A percentile compares a stretch with the other conserved stretches of the same genome.
phyloP scores from a whole-genome alignment of 192 early-diverging fungal species.

The Backusella psychrophila region DNA sequence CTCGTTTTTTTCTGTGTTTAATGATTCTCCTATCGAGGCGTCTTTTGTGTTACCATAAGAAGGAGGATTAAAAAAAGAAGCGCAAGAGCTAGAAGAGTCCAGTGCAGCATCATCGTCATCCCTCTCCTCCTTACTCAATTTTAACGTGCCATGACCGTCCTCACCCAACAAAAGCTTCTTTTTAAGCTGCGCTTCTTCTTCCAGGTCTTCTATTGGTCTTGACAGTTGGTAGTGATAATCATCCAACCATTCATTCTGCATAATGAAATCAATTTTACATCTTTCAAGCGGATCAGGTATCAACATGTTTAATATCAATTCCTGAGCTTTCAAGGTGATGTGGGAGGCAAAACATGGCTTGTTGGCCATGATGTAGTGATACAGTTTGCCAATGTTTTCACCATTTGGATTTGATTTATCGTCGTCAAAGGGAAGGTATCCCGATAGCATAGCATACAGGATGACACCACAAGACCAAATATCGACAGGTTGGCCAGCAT shows the following conservation, averaged over 20 bases:
- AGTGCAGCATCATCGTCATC: background rate
- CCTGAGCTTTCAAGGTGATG: conserved; percentile 67
- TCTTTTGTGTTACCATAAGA: conserved; percentile 9
- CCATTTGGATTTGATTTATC: conserved; percentile 85
- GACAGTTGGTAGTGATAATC: conserved; percentile 4
- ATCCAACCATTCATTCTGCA: conserved; percentile 53
- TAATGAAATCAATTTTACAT: conserved; percentile 68
- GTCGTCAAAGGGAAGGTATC: conserved; percentile 87
- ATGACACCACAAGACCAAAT: conserved; percentile 99
- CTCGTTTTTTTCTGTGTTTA: background rate
- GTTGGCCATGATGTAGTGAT: conserved; percentile 77
- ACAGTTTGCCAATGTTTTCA: conserved; percentile 81
- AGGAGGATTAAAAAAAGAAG: background rate
- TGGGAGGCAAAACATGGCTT: conserved; percentile 82
- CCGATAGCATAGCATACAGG: conserved; percentile 87
- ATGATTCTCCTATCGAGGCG: background rate
- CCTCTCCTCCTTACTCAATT: background rate
- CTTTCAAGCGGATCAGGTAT: conserved; percentile 81
- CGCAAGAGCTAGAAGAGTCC: conserved; percentile 1
- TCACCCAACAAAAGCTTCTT: background rate
- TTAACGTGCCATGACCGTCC: background rate
- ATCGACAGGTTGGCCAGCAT: conserved; percentile 92
- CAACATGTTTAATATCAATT: conserved; percentile 83
- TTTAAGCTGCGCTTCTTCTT: conserved; percentile 4
- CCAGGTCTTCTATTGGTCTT: conserved; percentile 10